These are phyloP conservation scores for Bacterosira constricta DNA, from an alignment of 108 stramenopile genomes.

Conservation along the genomic window DNA sequence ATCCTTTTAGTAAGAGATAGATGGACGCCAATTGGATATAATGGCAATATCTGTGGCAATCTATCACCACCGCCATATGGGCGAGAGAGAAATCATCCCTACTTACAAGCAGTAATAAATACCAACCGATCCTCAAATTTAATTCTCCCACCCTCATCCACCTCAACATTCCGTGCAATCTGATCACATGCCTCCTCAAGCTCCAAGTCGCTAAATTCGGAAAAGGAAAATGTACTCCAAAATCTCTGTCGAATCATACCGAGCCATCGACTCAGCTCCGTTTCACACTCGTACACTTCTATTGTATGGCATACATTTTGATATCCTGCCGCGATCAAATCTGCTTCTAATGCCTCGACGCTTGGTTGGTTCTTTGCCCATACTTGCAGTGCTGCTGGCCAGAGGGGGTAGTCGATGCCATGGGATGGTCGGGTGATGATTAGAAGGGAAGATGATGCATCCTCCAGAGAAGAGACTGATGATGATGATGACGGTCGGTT, in stretches of 20 bases:
- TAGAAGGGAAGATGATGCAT: constrained; percentile 47
- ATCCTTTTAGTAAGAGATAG: too few relatives aligned
- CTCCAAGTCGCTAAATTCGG: constrained; percentile 63
- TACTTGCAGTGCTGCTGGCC: constrained; percentile 56
- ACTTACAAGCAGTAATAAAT: constrained; percentile 64
- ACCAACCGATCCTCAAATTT: constrained; percentile 74
- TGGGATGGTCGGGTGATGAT: constrained; percentile 67
- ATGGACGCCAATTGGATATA: too few relatives aligned
- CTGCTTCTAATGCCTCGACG: constrained; percentile 29
- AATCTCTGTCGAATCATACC: constrained; percentile 58
- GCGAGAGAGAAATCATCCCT: too few relatives aligned
- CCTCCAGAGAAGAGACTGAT: too few relatives aligned
- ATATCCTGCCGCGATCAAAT: constrained; percentile 61
- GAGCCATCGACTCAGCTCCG: constrained; percentile 50
- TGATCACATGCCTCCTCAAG: constrained; percentile 50
- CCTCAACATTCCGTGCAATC: constrained; percentile 23
- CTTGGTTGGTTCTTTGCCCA: constrained; percentile 70
- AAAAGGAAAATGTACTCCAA: constrained; percentile 81
- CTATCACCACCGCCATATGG: too few relatives aligned
- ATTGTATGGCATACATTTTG: constrained; percentile 27
- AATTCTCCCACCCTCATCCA: constrained; percentile 50
- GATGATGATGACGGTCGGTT: not conserved
- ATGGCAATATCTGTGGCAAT: too few relatives aligned
- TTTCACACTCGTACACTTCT: constrained; percentile 53
- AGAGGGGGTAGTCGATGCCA: constrained; percentile 78